A percentile compares a stretch with the other conserved stretches of the same genome.
Conservation (phyloP, 2,329 filamentous ascomycete species). For the Xylaria polymorpha region DNA sequence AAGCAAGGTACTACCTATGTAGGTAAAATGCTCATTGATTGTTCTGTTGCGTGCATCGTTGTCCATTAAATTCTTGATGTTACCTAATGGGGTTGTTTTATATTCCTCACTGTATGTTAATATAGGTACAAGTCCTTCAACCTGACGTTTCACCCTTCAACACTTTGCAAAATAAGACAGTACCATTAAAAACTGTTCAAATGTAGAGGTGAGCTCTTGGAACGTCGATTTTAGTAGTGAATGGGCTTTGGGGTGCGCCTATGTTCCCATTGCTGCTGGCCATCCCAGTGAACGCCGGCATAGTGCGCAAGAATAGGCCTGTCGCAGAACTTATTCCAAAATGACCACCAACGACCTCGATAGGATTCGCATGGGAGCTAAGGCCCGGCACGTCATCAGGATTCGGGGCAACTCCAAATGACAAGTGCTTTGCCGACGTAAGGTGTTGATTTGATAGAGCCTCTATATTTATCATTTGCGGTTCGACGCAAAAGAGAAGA, state of each 20-base stretch:
- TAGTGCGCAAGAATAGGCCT: constrained; percentile 63
- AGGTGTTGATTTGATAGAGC: constrained; percentile 30
- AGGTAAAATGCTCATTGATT: background rate
- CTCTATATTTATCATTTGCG: constrained; percentile 39
- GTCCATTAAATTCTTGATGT: background rate
- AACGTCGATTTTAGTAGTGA: constrained; percentile 48
- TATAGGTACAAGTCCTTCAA: background rate
- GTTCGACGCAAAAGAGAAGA: constrained; percentile 73
- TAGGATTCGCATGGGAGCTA: constrained; percentile 40
- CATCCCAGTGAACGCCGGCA: constrained; percentile 22
- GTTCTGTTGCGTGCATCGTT: background rate
- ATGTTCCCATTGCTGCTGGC: constrained; percentile 2
- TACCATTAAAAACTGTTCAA: background rate
- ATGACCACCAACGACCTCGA: constrained; percentile 52
- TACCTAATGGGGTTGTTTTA: background rate
- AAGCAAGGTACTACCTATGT: too few relatives aligned
- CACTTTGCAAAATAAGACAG: background rate
- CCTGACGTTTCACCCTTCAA: background rate
- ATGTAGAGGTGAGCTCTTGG: constrained; percentile 42
- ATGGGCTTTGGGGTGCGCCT: constrained; percentile 28
- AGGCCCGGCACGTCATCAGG: constrained; percentile 30
- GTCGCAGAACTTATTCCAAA: constrained; percentile 73
- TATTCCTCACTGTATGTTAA: constrained; percentile 4
- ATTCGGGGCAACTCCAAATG: constrained; percentile 45
- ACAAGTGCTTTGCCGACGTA: constrained; percentile 26